A percentile compares a stretch with the other conserved stretches of the same genome.
Evolutionary conservation across 345 rosid genomes (phyloP).

Genomic region (Mercurialis annua): DNA sequence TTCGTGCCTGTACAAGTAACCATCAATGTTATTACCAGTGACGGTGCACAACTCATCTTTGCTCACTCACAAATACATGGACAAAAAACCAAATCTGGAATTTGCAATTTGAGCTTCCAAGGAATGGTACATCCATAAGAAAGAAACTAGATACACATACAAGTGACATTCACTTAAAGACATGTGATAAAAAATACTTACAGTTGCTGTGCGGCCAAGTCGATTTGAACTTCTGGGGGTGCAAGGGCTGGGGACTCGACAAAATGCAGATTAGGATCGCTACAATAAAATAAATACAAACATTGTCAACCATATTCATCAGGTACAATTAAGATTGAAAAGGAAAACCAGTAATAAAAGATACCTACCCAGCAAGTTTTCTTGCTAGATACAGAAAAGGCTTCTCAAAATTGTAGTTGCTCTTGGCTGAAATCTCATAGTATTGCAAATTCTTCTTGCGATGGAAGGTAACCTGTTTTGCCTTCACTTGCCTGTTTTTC

Average conservation of each 20-base stretch:
- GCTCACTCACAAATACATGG: too few species aligned
- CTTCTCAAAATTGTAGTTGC: conserved; percentile 56
- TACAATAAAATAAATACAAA: conserved; percentile 11
- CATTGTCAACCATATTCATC: background rate
- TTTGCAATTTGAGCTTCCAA: too few species aligned
- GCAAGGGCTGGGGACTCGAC: conserved; percentile 92
- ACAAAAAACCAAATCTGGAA: too few species aligned
- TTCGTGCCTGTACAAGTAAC: conserved; percentile 49
- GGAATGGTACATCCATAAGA: too few species aligned
- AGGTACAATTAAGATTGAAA: too few species aligned
- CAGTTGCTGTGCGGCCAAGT: conserved; percentile 83
- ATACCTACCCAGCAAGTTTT: conserved; percentile 52
- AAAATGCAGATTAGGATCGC: conserved; percentile 83
- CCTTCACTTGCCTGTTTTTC: conserved; percentile 56
- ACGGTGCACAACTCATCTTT: too few species aligned
- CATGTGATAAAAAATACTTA: conserved; percentile 26
- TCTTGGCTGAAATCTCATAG: conserved; percentile 58
- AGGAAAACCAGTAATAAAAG: too few species aligned
- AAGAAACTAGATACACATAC: too few species aligned
- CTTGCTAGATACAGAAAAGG: conserved; percentile 59
- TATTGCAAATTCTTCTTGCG: conserved; percentile 54
- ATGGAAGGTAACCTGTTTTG: conserved; percentile 56
- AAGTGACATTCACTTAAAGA: background rate
- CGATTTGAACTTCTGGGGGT: conserved; percentile 91
- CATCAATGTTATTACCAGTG: conserved; percentile 3